Percentiles rank a stretch among this genome's conserved stretches.
These are phyloP conservation scores for Coelastrella sp. DNA, from an alignment of 139 green algal species.

Conservation along the genomic window DNA sequence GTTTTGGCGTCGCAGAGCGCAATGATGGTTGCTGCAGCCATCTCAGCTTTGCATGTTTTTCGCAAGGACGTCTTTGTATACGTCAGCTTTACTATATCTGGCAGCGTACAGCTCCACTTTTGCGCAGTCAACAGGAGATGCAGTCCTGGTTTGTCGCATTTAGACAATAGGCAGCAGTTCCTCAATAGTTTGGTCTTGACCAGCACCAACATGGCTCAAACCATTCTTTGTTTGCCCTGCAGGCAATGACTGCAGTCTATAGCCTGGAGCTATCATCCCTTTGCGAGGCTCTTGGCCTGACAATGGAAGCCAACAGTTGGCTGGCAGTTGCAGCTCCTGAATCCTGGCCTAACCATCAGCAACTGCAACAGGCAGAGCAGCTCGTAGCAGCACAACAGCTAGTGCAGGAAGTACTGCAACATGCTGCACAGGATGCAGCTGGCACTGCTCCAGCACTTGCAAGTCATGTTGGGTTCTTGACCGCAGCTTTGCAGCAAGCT, in stretches of 20 bases:
- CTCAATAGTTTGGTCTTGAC: too few species aligned
- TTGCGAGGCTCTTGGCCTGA: slow-evolving; percentile 7
- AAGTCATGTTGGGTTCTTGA: slow-evolving; percentile 9
- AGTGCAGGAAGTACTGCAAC: background rate
- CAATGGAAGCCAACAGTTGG: background rate
- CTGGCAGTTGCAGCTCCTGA: background rate
- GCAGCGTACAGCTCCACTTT: too few species aligned
- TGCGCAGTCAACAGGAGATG: too few species aligned
- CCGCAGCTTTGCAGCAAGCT: background rate
- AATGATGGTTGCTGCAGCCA: too few species aligned
- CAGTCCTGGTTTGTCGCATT: too few species aligned
- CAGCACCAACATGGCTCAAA: too few species aligned
- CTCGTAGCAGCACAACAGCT: background rate
- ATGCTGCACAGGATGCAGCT: background rate
- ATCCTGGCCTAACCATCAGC: slow-evolving; percentile 3
- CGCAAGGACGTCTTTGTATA: too few species aligned
- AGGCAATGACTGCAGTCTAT: background rate
- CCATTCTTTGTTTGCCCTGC: background rate
- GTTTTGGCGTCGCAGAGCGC: background rate
- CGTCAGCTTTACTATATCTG: too few species aligned
- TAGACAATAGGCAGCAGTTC: too few species aligned
- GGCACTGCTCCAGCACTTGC: background rate
- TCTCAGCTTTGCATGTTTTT: too few species aligned
- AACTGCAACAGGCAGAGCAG: slow-evolving; percentile 7
- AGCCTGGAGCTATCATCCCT: slow-evolving; percentile 25